A percentile compares a stretch with the other conserved stretches of the same genome.
These are phyloP conservation scores for Zhuliangozyma parablackwelliae DNA, from an alignment of 1,139 yeast species.

Conservation along the genomic window DNA sequence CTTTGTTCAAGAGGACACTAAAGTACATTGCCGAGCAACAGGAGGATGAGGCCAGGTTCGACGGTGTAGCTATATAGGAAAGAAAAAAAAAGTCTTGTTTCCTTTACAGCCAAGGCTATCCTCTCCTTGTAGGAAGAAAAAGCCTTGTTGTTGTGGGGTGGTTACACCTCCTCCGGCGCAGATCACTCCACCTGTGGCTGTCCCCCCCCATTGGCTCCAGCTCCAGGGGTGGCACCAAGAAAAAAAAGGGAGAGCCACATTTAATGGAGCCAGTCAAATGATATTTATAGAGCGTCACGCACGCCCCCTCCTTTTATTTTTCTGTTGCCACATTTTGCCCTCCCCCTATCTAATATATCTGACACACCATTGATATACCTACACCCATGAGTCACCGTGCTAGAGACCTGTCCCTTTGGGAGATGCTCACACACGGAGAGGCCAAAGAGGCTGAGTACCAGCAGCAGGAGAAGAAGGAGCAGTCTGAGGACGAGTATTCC, in stretches of 20 bases:
- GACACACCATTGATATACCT: background rate
- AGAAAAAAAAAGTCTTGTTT: no score
- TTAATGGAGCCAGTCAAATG: no score
- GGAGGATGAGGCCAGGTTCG: slow-evolving; percentile 59
- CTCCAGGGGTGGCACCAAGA: no score
- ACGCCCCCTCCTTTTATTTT: no score
- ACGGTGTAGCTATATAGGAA: slow-evolving; percentile 22
- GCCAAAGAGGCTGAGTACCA: slow-evolving; percentile 3
- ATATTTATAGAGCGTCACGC: no score
- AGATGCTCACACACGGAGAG: slow-evolving; percentile 15
- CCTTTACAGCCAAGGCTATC: no score
- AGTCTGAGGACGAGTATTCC: background rate
- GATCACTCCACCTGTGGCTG: no score
- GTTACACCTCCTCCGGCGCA: no score
- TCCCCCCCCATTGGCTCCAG: no score
- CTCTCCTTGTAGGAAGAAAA: no score
- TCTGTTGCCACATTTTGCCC: background rate
- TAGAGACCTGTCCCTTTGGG: slow-evolving; percentile 18
- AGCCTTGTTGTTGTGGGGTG: no score
- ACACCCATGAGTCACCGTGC: slow-evolving; percentile 15
- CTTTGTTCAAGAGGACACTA: slow-evolving; percentile 61
- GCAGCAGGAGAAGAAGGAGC: background rate
- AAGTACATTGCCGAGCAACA: slow-evolving; percentile 64
- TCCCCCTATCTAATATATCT: background rate
- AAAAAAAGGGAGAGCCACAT: no score